Evolutionary conservation across 2,329 filamentous ascomycete species (phyloP).

Genomic region (Ophiocordyceps camponoti-leonardi): DNA sequence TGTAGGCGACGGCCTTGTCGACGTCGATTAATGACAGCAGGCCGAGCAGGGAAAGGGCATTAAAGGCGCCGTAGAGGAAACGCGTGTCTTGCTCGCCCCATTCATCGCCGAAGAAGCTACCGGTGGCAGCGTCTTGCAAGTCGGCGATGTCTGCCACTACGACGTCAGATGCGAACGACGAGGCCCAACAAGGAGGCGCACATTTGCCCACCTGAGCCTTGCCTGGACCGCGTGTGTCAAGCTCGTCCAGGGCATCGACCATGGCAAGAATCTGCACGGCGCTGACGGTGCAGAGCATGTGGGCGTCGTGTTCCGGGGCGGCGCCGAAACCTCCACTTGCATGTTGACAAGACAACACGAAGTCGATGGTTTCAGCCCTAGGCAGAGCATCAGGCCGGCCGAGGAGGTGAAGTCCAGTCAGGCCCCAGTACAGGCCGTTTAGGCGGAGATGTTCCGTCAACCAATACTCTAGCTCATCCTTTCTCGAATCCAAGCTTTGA

Average conservation of each 20-base stretch:
- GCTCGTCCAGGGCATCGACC: slow-evolving; percentile 66
- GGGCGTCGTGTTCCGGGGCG: slow-evolving; percentile 83
- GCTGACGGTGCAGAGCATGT: slow-evolving; percentile 92
- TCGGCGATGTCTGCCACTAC: slow-evolving; percentile 48
- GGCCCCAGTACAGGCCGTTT: slow-evolving; percentile 92
- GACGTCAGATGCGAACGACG: slow-evolving; percentile 4
- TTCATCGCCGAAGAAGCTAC: slow-evolving; percentile 84
- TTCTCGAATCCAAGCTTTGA: slow-evolving; percentile 76
- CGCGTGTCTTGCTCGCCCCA: slow-evolving; percentile 95
- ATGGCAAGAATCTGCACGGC: slow-evolving; percentile 85
- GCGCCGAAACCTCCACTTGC: slow-evolving; percentile 84
- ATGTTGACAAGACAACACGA: slow-evolving; percentile 89
- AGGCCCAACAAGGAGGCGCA: slow-evolving; percentile 27
- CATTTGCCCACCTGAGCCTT: slow-evolving; percentile 63
- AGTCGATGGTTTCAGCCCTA: slow-evolving; percentile 66
- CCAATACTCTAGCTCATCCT: slow-evolving; percentile 95
- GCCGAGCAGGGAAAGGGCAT: slow-evolving; percentile 70
- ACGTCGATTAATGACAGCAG: slow-evolving; percentile 61
- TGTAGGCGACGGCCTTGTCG: slow-evolving; percentile 59
- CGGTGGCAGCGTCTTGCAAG: slow-evolving; percentile 64
- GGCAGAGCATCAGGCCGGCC: slow-evolving; percentile 67
- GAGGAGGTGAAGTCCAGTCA: slow-evolving; percentile 76
- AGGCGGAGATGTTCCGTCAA: slow-evolving; percentile 91
- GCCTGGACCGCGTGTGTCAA: slow-evolving; percentile 49
- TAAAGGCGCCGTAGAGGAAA: slow-evolving; percentile 81